These are phyloP conservation scores for Papiliotrema fonsecae DNA, from an alignment of 1,284 basidiomycete species.

Conservation along the genomic window DNA sequence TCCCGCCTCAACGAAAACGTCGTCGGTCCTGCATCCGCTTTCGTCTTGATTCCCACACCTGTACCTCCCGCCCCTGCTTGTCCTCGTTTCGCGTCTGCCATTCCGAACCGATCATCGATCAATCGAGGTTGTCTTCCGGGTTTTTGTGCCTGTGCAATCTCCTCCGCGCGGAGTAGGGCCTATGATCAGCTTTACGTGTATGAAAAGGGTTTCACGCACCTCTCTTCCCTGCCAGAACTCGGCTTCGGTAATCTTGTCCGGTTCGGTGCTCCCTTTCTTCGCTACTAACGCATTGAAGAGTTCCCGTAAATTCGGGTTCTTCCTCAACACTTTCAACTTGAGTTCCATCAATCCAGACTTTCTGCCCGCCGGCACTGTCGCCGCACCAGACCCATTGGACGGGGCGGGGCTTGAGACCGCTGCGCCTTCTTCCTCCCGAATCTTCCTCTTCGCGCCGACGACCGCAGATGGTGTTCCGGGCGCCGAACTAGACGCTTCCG, in stretches of 20 bases:
- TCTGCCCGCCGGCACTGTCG: conserved; percentile 7
- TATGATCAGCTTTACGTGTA: conserved; percentile 31
- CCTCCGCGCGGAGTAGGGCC: conserved; percentile 65
- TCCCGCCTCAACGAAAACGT: conserved; percentile 79
- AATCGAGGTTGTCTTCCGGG: conserved; percentile 79
- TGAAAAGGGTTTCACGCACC: conserved; percentile 50
- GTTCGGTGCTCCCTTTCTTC: too few relatives aligned
- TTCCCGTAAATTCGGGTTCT: conserved; percentile 66
- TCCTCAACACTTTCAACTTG: conserved; percentile 67
- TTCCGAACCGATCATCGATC: conserved; percentile 78
- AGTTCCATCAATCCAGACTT: conserved; percentile 51
- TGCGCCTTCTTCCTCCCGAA: conserved; percentile 43
- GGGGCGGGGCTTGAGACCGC: conserved; percentile 7
- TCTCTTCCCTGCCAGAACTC: conserved; percentile 96
- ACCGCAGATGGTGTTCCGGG: conserved; percentile 9
- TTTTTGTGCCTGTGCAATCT: conserved; percentile 59
- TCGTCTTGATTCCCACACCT: conserved; percentile 58
- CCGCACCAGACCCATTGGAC: conserved; percentile 5
- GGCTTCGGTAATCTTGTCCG: conserved; percentile 69
- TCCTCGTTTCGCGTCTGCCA: conserved; percentile 29
- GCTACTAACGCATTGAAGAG: conserved; percentile 83
- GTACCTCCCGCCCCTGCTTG: conserved; percentile 33
- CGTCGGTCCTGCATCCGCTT: conserved; percentile 30
- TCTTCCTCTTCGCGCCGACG: conserved; percentile 15
- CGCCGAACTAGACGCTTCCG: conserved; percentile 4